Evolutionary conservation across 2,329 filamentous ascomycete genomes (phyloP), one percentile per base, ranked within the genome.

Genomic region (Neurospora sp.): DNA sequence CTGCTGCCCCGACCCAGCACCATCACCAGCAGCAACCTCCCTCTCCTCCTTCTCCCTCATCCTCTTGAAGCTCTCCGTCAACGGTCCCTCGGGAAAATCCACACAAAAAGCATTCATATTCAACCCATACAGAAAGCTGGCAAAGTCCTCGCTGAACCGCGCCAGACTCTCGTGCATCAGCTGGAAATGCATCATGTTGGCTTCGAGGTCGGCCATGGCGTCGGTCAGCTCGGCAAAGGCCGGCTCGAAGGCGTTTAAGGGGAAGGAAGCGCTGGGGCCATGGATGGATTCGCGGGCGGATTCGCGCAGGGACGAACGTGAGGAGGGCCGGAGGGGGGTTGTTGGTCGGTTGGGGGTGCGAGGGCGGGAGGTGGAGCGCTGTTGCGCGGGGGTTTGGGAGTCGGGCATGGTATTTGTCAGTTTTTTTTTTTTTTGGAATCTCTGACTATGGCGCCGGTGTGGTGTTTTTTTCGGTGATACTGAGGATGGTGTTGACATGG

Each of bases 91-190:
- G 0, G 93, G 92, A 74, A 97, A 99, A 79, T 99, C 96, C 39
- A 98, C 94, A 79, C 95, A 98, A 79, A 98, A 99, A 1, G 96
- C 96, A 80, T 97, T 98, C 94, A 99, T 97, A 78, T 98, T 98
- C 78, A 99, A 80, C 1, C 96, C 96, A 76, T 98, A 99, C 66
- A 99, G 82, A 77, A 99, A 98, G 75, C 91, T 93, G 1, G 93
- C 93, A 80, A 99, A 99, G 77, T 92, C 96, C 84, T 99, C 96
- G 80, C 91, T 95, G 81, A 99, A 99, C 36, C 96, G 89, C 33
- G 93, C 89, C 74, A 99, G 81, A 77, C 93, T 97, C 83, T 98
- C 95, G 78, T 99, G 93, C 90, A 99, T 96, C 73, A 97, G 83
- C 80, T 98, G 95, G 74, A 99, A 89, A 79, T 97, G 93, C 90